These are phyloP conservation scores for Trametes hirsuta DNA, from an alignment of 1,284 basidiomycete genomes.

Conservation along the genomic window DNA sequence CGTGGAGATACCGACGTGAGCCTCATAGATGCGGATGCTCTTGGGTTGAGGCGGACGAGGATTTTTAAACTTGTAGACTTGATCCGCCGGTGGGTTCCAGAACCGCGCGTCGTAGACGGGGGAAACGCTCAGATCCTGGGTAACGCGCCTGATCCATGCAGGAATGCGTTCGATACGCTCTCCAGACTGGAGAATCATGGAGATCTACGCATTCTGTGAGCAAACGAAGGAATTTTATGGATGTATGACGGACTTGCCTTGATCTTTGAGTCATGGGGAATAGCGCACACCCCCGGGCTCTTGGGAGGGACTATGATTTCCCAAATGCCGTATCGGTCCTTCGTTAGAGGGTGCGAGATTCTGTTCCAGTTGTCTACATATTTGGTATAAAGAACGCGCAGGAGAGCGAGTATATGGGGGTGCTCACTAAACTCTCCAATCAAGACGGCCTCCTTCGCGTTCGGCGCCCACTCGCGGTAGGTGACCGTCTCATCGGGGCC, in stretches of 20 bases:
- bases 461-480: slow-evolving; percentile 97
- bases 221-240: neutral
- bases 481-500: slow-evolving; percentile 69
- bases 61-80: slow-evolving; percentile 84
- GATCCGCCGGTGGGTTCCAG: slow-evolving; percentile 89
- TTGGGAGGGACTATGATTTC: slow-evolving; percentile 81
- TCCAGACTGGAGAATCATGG: slow-evolving; percentile 79
- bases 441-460: slow-evolving; percentile 79
- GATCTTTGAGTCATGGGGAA: slow-evolving; percentile 93
- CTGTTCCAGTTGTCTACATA: slow-evolving; percentile 85
- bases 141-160: slow-evolving; percentile 93
- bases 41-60: slow-evolving; percentile 68
- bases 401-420: neutral
- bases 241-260: slow-evolving; percentile 56
- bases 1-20: slow-evolving; percentile 97
- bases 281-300: slow-evolving; percentile 73
- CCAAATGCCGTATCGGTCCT: slow-evolving; percentile 92
- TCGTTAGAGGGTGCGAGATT: slow-evolving; percentile 83
- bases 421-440: slow-evolving; percentile 93
- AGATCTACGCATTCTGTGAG: slow-evolving; percentile 56
- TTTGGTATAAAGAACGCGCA: too few species aligned
- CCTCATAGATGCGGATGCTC: slow-evolving; percentile 91
- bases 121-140: slow-evolving; percentile 89
- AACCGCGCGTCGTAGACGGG: slow-evolving; percentile 96
- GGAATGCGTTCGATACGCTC: slow-evolving; percentile 90